Evolutionary conservation across 1,284 basidiomycete genomes (phyloP).

Genomic region (Tylopilus sp.): DNA sequence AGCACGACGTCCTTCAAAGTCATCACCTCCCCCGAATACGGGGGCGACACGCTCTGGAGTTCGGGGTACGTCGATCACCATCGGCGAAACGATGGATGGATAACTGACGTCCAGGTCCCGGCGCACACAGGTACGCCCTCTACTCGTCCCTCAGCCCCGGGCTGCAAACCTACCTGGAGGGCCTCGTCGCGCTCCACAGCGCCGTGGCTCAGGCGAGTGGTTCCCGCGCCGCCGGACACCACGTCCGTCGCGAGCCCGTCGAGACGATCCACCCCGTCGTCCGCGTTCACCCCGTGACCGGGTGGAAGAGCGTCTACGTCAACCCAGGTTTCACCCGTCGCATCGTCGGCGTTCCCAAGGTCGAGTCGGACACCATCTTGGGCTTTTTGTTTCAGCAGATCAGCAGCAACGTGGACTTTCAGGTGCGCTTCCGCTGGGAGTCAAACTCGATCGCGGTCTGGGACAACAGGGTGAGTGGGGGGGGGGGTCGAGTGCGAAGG

Average conservation of each 20-base stretch:
- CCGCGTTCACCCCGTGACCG: constrained; percentile 73
- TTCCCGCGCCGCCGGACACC: constrained; percentile 56
- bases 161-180: constrained; percentile 64
- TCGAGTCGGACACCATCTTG: constrained; percentile 70
- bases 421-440: constrained; percentile 70
- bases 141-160: constrained; percentile 68
- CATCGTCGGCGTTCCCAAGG: constrained; percentile 73
- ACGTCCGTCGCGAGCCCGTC: constrained; percentile 60
- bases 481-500: too few species aligned
- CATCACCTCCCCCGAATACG: constrained; percentile 57
- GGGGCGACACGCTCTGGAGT: constrained; percentile 69
- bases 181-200: constrained; percentile 62
- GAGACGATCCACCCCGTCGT: constrained; percentile 68
- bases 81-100: background rate
- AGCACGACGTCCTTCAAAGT: constrained; percentile 65
- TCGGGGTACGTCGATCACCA: constrained; percentile 44
- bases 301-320: constrained; percentile 74
- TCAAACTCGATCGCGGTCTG: constrained; percentile 64
- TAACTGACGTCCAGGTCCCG: constrained; percentile 10
- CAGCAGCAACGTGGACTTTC: constrained; percentile 62
- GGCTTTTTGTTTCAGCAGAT: constrained; percentile 69
- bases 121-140: constrained; percentile 48
- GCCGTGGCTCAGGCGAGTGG: constrained; percentile 66
- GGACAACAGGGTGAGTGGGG: constrained; percentile 57
- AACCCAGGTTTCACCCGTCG: constrained; percentile 69